Evolutionary conservation across 2,329 filamentous ascomycete species (phyloP).

Genomic region (Epichloe amarillans): DNA sequence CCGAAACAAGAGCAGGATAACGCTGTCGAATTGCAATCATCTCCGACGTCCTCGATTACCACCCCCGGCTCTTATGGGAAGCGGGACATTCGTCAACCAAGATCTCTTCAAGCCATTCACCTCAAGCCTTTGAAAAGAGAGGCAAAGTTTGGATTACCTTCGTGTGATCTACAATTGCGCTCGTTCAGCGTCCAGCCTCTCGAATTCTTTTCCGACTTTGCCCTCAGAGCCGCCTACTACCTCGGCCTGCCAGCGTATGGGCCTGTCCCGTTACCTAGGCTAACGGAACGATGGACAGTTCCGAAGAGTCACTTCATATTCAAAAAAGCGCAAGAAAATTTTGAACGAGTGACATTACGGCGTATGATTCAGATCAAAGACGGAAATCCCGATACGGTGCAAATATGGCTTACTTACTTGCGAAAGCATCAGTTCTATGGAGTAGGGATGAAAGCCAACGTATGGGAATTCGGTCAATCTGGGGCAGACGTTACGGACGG

Average conservation of each 20-base stretch:
- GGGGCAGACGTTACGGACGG: slow-evolving; percentile 27
- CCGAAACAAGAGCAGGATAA: not conserved
- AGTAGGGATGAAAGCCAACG: slow-evolving; percentile 97
- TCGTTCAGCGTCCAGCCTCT: slow-evolving; percentile 84
- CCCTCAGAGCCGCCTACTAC: slow-evolving; percentile 87
- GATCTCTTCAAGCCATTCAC: slow-evolving; percentile 74
- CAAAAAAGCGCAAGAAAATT: slow-evolving; percentile 98
- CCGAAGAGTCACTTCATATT: slow-evolving; percentile 80
- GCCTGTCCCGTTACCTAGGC: slow-evolving; percentile 72
- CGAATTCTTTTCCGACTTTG: slow-evolving; percentile 91
- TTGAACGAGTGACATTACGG: slow-evolving; percentile 77
- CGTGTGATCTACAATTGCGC: slow-evolving; percentile 83
- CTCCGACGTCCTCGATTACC: not conserved
- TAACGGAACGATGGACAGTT: slow-evolving; percentile 89
- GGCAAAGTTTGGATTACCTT: slow-evolving; percentile 63
- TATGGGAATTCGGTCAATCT: slow-evolving; percentile 73
- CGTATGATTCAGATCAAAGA: slow-evolving; percentile 87
- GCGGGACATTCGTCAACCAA: slow-evolving; percentile 45
- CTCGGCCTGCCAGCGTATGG: slow-evolving; percentile 75
- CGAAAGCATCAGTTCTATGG: slow-evolving; percentile 88
- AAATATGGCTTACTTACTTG: slow-evolving; percentile 84
- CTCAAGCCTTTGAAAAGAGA: slow-evolving; percentile 68
- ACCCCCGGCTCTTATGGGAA: not conserved
- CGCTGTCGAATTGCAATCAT: not conserved
- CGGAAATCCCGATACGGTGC: slow-evolving; percentile 75